These are phyloP conservation scores for Apiospora saccharicola DNA, from an alignment of 2,329 filamentous ascomycete species.

Conservation along the genomic window DNA sequence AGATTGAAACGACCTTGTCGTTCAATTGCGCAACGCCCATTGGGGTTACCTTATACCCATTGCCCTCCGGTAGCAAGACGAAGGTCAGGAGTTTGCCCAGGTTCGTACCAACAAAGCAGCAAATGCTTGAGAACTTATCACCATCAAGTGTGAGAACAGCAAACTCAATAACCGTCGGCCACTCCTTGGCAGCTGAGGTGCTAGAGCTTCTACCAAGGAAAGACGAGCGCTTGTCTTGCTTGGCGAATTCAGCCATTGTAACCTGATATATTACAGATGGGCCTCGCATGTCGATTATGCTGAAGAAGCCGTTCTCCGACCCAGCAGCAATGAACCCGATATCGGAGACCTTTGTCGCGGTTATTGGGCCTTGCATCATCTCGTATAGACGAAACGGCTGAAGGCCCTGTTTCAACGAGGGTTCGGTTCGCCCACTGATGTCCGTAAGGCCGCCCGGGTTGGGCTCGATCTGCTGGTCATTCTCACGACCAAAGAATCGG, in stretches of 20 bases:
- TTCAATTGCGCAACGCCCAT: conserved; percentile 73
- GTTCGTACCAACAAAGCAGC: conserved; percentile 89
- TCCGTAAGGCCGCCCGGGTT: conserved; percentile 77
- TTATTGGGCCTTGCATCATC: conserved; percentile 83
- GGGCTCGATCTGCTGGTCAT: conserved; percentile 58
- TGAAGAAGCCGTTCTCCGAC: conserved; percentile 82
- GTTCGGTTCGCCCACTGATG: conserved; percentile 76
- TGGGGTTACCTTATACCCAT: conserved; percentile 75
- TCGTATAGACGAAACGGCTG: conserved; percentile 83
- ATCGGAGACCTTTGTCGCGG: conserved; percentile 83
- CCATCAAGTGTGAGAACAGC: conserved; percentile 91
- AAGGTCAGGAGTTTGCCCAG: conserved; percentile 86
- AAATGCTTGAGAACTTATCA: conserved; percentile 95
- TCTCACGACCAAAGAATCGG: conserved; percentile 71
- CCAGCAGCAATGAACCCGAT: conserved; percentile 91
- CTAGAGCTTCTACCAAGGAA: conserved; percentile 67
- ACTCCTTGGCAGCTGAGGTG: conserved; percentile 66
- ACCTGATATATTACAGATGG: conserved; percentile 83
- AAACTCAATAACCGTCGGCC: conserved; percentile 85
- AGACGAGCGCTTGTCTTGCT: conserved; percentile 77
- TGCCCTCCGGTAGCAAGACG: conserved; percentile 81
- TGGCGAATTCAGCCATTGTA: conserved; percentile 75
- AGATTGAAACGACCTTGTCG: conserved; percentile 76
- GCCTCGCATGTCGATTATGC: conserved; percentile 86
- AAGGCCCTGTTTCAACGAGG: conserved; percentile 77